Evolutionary conservation across 1,284 basidiomycete species (phyloP).

Genomic region (Sanghuangporus sanghuang): DNA sequence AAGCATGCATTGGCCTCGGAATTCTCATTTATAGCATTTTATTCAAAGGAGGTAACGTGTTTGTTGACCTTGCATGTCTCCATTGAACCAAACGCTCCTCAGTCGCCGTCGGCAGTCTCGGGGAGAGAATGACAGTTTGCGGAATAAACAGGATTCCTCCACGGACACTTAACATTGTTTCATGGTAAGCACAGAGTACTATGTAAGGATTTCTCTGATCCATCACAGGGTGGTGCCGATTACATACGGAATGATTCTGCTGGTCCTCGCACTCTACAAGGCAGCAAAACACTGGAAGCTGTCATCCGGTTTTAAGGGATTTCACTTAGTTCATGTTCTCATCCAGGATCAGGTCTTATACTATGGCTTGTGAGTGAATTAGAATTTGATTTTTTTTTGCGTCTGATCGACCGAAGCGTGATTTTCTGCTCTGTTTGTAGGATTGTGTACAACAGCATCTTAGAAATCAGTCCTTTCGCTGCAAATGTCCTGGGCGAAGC

Average conservation of each 20-base stretch:
- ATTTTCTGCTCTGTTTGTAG: neutral
- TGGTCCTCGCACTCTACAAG: conserved; percentile 2
- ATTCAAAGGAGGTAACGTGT: neutral
- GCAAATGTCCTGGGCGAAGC: neutral
- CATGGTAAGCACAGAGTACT: neutral
- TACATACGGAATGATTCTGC: neutral
- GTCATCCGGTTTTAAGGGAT: neutral
- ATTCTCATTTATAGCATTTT: neutral
- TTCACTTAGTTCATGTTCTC: neutral
- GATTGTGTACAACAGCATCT: neutral
- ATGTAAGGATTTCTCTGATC: neutral
- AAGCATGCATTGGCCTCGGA: neutral
- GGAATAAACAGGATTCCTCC: neutral
- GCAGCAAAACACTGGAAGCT: neutral
- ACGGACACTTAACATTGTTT: neutral
- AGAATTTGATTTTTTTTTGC: neutral
- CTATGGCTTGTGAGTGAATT: neutral
- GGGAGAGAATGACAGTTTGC: neutral
- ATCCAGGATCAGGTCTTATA: conserved; percentile 3
- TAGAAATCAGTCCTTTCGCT: too few relatives aligned
- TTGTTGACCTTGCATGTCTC: neutral
- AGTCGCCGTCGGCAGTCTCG: neutral
- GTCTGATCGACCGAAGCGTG: neutral
- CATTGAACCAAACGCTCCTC: neutral
- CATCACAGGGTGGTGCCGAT: neutral